These are phyloP conservation scores for Didymella segeticola DNA, from an alignment of 2,329 filamentous ascomycete species.

Conservation along the genomic window DNA sequence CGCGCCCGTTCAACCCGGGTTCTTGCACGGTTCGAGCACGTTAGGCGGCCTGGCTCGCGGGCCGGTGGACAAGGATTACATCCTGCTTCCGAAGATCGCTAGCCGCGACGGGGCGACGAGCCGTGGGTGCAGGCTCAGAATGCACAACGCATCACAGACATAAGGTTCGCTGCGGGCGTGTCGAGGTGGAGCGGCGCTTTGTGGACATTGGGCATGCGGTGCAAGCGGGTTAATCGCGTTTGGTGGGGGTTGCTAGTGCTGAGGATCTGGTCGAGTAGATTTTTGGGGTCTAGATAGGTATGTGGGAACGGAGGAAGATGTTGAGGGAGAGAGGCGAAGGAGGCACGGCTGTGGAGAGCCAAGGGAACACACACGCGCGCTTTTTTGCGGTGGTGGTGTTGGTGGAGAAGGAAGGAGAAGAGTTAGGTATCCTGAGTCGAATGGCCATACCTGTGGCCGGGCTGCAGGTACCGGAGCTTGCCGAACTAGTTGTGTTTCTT, in stretches of 20 bases:
- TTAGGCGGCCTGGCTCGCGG: constrained; percentile 19
- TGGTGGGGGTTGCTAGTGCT: not conserved
- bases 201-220: not conserved
- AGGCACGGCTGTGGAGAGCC: constrained; percentile 8
- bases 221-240: not conserved
- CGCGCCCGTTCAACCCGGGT: not conserved
- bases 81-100: constrained; percentile 24
- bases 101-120: constrained; percentile 20
- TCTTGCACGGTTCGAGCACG: constrained; percentile 2
- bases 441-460: not conserved
- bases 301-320: not conserved
- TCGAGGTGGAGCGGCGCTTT: not conserved
- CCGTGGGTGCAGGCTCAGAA: constrained; percentile 17
- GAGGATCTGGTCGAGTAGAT: constrained; percentile 15
- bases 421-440: not conserved
- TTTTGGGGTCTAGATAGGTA: constrained; percentile 1
- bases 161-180: too few relatives aligned
- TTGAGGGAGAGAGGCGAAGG: not conserved
- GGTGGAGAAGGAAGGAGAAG: not conserved
- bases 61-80: constrained; percentile 20
- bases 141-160: constrained; percentile 3
- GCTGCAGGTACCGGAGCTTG: not conserved
- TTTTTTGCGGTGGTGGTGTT: not conserved
- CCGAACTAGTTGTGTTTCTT: not conserved
- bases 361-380: constrained; percentile 1